Base-by-base conservation (phyloP, 768 basidiomycete genomes). In the Termitomyces eurrhizus region DNA sequence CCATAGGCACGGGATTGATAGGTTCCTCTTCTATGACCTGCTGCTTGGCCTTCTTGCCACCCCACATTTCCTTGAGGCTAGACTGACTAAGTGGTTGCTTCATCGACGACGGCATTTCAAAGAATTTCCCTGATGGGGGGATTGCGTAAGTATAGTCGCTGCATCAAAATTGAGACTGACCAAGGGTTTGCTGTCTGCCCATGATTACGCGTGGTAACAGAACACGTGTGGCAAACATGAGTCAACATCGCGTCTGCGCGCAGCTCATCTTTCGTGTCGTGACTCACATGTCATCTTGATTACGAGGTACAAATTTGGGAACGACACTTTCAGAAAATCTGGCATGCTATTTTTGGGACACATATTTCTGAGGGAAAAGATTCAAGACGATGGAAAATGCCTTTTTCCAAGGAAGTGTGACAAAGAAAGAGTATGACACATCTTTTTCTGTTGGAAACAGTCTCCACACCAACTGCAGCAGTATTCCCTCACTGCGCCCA, bases 51-150 rank as follows among this genome's bases (percentile, higher is more conserved):
- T 62, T 70, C 61, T 67, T 70, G 52, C 60, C 62, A 57, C 77
- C 79, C 89, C 90, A 93, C 77, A 91, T 79, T 57, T 92, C 89
- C 59, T 83, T 79, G 42, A 94, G 81, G 67, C 78, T 92, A n/a
- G 90, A 78, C 70, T 94, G 92, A 60, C 91, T 90, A 7, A 87
- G 84, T 0, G 88, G 87, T 33, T 83, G 70, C 72, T 90, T 92
- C n/a, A 69, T 64, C 33, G 80, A 79, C 64, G 80, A 80, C 0
- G 92, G 89, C 88, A 92, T 89, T 60, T 80, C 77, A 58, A 92
- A 85, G 77, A 92, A 93, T 68, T 83, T 90, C 41, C 86, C 90
- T 93, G 62, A 9, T 41, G 13, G 3, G 9, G 13, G 3, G 9
- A 12, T 7, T 36, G 26, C 56, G 33, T 62, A 4, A 61, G 37